phyloP scores from a whole-genome alignment of 2,329 filamentous ascomycete species.

The Pseudocercospora fuligena region DNA sequence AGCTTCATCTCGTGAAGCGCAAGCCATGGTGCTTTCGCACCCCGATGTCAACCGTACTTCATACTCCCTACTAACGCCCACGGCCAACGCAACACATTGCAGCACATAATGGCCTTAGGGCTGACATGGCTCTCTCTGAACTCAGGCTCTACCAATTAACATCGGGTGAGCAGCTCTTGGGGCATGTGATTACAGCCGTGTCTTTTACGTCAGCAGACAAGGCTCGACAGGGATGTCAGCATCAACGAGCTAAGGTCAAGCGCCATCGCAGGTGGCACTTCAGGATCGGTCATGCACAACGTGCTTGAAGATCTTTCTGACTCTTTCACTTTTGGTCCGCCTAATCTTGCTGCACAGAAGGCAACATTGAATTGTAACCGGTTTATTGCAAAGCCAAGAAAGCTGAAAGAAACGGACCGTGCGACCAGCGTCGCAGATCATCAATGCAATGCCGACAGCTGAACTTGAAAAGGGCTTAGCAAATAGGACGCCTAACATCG shows the following conservation, averaged over 20 bases:
- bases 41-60: background rate
- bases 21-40: background rate
- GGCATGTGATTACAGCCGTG: background rate
- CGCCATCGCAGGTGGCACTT: background rate
- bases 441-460: background rate
- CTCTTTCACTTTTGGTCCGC: background rate
- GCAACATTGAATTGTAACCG: background rate
- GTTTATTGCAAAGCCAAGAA: background rate
- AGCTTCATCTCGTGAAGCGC: background rate
- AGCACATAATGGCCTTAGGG: background rate
- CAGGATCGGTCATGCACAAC: background rate
- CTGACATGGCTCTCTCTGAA: background rate
- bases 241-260: background rate
- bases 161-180: background rate
- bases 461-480: background rate
- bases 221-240: conserved; percentile 1
- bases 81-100: background rate
- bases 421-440: background rate
- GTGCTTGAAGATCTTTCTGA: conserved; percentile 4
- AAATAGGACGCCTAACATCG: background rate
- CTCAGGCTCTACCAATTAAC: background rate
- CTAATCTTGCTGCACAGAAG: background rate
- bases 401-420: background rate
- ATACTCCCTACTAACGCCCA: background rate
- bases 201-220: conserved; percentile 2